Base-by-base conservation (phyloP, 805 yeast species). In the Lipomyces sp. region DNA sequence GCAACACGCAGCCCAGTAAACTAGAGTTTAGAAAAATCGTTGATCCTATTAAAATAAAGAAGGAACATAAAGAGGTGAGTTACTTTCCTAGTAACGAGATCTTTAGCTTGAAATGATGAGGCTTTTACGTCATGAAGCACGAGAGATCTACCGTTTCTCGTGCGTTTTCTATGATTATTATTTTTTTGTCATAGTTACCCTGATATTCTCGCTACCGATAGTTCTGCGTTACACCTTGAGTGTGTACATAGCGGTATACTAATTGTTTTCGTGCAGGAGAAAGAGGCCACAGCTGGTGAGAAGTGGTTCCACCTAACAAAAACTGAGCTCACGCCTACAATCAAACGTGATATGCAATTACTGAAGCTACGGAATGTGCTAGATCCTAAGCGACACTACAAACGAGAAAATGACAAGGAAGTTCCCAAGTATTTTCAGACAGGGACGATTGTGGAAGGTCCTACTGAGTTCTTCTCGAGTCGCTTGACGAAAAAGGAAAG, bases 331-430 rank as follows among this genome's bases (percentile, higher is more conserved):
- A 90, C 96, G 8, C 86, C 88, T 1, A 83, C 84, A 35, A 75
- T 90, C 29, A 89, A 89, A 74, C 83, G 96, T 66, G 98, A 95
- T 76, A 76, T 95, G 72, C 81, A 86, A 74, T 79, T 95, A 15
- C 81, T 95, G 66, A 88, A 91, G 74, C 90, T 94, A 80, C 86
- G 99, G 78, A 89, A 90, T 64, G 97, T 92, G 8, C 82, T 95
- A 69, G 98, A 95, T 76, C 98, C 98, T 6, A 95, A 95, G 79
- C 85, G 98, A 73, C 97, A 92, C 78, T 95, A 95, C 79, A 92
- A 90, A 78, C 64, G 64, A 15, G 71, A 64, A 11, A 63, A 62
- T 37, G 87, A 87, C 68, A 73, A 73, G 39, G 83, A 82, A 59
- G 82, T 83, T 6, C 94, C 96, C 57, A 90, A 90, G 73, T 86